Evolutionary conservation across 1,139 yeast genomes (phyloP).

Genomic region (Pichia norvegensis): DNA sequence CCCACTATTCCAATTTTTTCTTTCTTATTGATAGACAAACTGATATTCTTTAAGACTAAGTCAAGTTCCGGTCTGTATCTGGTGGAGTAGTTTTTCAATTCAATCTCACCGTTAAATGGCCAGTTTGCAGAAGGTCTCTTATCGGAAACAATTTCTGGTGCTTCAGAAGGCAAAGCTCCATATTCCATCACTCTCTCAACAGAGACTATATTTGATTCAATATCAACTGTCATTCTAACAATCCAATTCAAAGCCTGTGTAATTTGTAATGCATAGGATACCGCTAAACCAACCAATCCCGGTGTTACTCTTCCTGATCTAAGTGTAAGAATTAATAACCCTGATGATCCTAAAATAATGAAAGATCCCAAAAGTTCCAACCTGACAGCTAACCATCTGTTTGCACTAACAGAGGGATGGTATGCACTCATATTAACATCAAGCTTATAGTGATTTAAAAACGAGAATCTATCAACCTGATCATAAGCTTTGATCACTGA

Average conservation of each 20-base stretch:
- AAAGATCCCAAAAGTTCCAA: conserved; percentile 84
- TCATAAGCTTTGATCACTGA: conserved; percentile 83
- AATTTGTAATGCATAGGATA: conserved; percentile 84
- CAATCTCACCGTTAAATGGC: conserved; percentile 73
- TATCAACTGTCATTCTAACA: conserved; percentile 96
- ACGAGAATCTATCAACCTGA: conserved; percentile 66
- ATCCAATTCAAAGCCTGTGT: conserved; percentile 96
- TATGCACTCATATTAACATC: conserved; percentile 86
- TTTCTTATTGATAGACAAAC: conserved; percentile 56
- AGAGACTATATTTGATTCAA: conserved; percentile 92
- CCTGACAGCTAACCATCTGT: conserved; percentile 95
- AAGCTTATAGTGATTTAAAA: conserved; percentile 66
- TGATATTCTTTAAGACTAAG: conserved; percentile 66
- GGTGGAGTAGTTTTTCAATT: conserved; percentile 69
- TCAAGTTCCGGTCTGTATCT: conserved; percentile 82
- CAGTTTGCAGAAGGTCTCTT: conserved; percentile 64
- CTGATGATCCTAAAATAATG: conserved; percentile 80
- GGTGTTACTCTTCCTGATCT: conserved; percentile 66
- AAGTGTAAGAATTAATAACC: conserved; percentile 64
- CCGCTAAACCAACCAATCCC: conserved; percentile 88
- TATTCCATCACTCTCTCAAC: conserved; percentile 94
- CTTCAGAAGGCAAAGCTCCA: conserved; percentile 67
- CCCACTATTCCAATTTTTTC: conserved; percentile 96
- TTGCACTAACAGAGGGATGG: conserved; percentile 89
- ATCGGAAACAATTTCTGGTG: conserved; percentile 64